These are phyloP conservation scores for Pseudonitzschia multiseries DNA, from an alignment of 108 stramenopile species.

Conservation along the genomic window DNA sequence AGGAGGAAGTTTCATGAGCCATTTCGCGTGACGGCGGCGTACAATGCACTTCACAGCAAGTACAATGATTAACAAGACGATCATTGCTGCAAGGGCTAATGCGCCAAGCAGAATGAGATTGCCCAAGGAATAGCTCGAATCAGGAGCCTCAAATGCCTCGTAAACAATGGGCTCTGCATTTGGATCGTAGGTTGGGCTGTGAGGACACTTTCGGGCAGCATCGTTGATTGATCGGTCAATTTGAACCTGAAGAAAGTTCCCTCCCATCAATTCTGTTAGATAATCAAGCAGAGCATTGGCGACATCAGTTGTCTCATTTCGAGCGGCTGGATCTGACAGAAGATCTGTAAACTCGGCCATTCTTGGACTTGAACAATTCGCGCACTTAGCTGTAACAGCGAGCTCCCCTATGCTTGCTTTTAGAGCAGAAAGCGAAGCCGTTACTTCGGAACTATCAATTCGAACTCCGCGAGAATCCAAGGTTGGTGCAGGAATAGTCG, in stretches of 20 bases:
- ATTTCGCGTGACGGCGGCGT: conserved; percentile 46
- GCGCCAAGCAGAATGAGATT: conserved; percentile 52
- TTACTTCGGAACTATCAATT: conserved; percentile 27
- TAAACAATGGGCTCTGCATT: conserved; percentile 39
- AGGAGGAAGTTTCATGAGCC: conserved; percentile 45
- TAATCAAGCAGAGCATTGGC: conserved; percentile 57
- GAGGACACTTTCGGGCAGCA: conserved; percentile 61
- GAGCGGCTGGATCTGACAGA: conserved; percentile 43
- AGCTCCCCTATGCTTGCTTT: conserved; percentile 43
- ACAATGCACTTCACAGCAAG: conserved; percentile 36
- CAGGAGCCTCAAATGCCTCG: conserved; percentile 30
- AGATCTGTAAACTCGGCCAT: conserved; percentile 51
- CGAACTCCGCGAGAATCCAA: conserved; percentile 56
- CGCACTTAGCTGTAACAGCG: conserved; percentile 53
- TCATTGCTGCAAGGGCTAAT: conserved; percentile 18
- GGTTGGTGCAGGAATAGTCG: conserved; percentile 60
- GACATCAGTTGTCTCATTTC: conserved; percentile 47
- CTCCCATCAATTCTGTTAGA: conserved; percentile 40
- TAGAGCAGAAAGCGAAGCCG: conserved; percentile 48
- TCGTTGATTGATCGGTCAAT: conserved; percentile 65
- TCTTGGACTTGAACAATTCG: conserved; percentile 59
- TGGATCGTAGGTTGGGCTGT: conserved; percentile 45
- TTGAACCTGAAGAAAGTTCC: conserved; percentile 57
- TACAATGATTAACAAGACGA: conserved; percentile 28
- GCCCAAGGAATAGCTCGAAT: conserved; percentile 23